Evolutionary conservation across 257 asterid species (phyloP), one percentile per base, ranked within the genome.

Genomic region (Phtheirospermum japonicum): DNA sequence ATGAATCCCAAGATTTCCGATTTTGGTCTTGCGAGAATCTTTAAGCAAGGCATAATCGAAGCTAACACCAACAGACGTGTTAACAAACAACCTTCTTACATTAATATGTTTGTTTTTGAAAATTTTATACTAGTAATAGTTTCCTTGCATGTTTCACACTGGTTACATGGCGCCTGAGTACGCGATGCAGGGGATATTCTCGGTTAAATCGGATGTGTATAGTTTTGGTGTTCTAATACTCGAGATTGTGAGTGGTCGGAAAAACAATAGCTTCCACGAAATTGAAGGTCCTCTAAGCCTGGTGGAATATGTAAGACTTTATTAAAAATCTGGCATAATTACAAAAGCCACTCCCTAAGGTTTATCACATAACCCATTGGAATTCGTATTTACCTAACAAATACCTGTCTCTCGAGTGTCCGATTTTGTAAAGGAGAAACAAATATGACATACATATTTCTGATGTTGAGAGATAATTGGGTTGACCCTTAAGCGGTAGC

Each of bases 81-180:
- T 0, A 17, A 7, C 42, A 17, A 13, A 31, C 7, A 42, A 42
- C 20, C 23, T 12, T 58, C 54, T 2, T 51, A 36, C n/a, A 16
- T 32, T 5, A 14, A 8, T 28, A 5, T 33, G 11, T 6, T 28
- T 33, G 30, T 19, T 23, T 54, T 28, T 17, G 10, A 6, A 48
- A 19, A 48, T 3, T 23, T 64, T 40, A 16, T 18, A 18, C 26
- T 4, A 5, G 49, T 68, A 32, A 28, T 12, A 23, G 28, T 37
- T 14, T 3, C 12, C 28, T n/a, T 17, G 6, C 19, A 28, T 26
- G 2, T 53, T 7, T 17, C 8, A 18, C 58, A 85, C 88, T 57
- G 88, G 95, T 37, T 86, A 81, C 75, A 85, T 85, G 88, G 83
- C 94, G 13, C 92, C 88, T 0, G 86, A 87, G 75, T 84, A 84